Base-by-base conservation (phyloP, 2,329 filamentous ascomycete species). In the Lecanosticta acicola region DNA sequence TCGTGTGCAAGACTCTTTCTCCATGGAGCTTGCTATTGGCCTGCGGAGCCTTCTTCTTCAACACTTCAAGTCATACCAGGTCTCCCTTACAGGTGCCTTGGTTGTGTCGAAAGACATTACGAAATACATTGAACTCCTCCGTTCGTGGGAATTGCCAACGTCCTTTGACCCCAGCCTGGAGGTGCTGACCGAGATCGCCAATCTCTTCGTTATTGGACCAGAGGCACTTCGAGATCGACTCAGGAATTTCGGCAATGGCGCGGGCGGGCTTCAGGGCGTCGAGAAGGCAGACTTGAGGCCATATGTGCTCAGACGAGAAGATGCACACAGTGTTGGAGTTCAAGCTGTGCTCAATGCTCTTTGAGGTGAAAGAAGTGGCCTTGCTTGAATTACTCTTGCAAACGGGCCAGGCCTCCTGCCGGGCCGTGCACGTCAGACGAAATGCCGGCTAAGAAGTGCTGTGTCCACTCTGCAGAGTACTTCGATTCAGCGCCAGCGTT, bases 91-190 rank as follows among this genome's bases (percentile, higher is more conserved):
- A 0, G 93, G 93, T 50, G 93, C 89, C 2, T 79, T 98, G 38
- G 93, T 96, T 79, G 87, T 97, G 19, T 91, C 85, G 29, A 94
- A 97, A 70, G 93, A 98, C 64, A 90, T 97, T 66, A 87, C 88
- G 29, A 89, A 88, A 63, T 98, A 98, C 66, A 85, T 87, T 7
- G 84, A 90, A 50, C 80, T 94, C 9, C 76, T 98, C 54, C 82
- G 87, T 51, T 82, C 82, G 26, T 97, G 89, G 88, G 79, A 85
- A 1, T 37, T 74, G 33, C 80, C 82, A 39, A 77, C 79, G 56
- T 76, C 76, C 18, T 79, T 74, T 41, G 59, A 65, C 39, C 58
- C 60, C 8, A 71, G 71, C 50, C 79, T 96, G 55, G 91, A 98
- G 70, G 79, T 95, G 37, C 70, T 98, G 49, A 84, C 88, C 19